A percentile compares a stretch with the other conserved stretches of the same genome.
Conservation (phyloP, 2,329 filamentous ascomycete species). For the Leptographium radiaticola region DNA sequence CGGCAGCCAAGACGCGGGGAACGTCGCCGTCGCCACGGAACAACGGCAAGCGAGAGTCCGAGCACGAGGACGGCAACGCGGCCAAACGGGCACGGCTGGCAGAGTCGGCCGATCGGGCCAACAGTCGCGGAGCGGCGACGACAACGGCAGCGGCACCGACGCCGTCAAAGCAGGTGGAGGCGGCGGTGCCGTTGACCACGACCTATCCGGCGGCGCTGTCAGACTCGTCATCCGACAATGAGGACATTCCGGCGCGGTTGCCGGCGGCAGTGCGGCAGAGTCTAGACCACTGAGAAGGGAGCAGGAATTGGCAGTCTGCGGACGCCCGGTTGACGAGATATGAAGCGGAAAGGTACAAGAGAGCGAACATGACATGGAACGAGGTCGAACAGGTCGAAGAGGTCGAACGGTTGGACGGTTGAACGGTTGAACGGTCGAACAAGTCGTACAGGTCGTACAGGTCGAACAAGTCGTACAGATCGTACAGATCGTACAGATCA, state of each 20-base stretch:
- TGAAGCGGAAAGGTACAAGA: too few species aligned
- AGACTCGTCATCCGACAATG: conserved; percentile 17
- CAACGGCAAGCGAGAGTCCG: too few species aligned
- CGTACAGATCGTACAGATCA: too few species aligned
- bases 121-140: neutral
- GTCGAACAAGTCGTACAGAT: too few species aligned
- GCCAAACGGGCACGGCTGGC: conserved; percentile 16
- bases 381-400: too few species aligned
- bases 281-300: conserved; percentile 2
- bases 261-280: conserved; percentile 18
- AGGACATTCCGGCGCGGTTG: conserved; percentile 21
- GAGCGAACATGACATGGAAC: too few species aligned
- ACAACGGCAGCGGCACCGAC: neutral
- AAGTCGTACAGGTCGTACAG: too few species aligned
- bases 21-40: neutral
- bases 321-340: too few species aligned
- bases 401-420: too few species aligned
- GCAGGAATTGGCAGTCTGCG: too few species aligned
- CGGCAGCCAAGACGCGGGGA: neutral
- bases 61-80: conserved; percentile 5
- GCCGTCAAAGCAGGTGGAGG: neutral
- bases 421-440: too few species aligned
- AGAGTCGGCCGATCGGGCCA: neutral
- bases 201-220: conserved; percentile 12
- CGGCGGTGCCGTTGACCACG: conserved; percentile 5